Evolutionary conservation across 192 early-diverging fungal genomes (phyloP).

Genomic region (Phlyctochytrium arcticum): DNA sequence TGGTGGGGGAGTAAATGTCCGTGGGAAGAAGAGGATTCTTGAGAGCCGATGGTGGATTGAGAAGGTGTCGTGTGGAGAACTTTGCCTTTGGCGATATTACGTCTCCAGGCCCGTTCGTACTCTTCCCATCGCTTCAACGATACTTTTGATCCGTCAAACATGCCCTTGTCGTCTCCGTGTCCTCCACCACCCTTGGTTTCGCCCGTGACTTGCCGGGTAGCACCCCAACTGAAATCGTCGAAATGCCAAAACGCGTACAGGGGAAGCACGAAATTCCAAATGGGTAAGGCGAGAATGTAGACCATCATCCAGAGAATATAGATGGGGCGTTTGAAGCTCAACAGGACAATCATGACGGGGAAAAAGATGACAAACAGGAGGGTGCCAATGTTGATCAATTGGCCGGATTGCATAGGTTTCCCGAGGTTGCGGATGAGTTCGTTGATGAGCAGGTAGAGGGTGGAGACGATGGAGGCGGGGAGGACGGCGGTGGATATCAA

Average conservation of each 20-base stretch:
- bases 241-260: constrained; percentile 64
- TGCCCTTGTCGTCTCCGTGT: constrained; percentile 9
- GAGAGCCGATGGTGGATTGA: too few relatives aligned
- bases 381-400: constrained; percentile 48
- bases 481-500: constrained; percentile 83
- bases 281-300: constrained; percentile 68
- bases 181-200: not conserved
- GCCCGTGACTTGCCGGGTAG: constrained; percentile 4
- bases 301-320: constrained; percentile 88
- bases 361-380: constrained; percentile 71
- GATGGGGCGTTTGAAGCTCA: constrained; percentile 70
- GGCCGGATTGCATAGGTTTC: not conserved
- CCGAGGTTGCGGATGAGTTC: not conserved
- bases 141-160: constrained; percentile 24
- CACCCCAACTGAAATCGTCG: constrained; percentile 46
- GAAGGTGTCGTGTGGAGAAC: too few relatives aligned
- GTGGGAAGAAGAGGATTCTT: too few relatives aligned
- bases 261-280: constrained; percentile 90
- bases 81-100: not conserved
- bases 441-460: constrained; percentile 58
- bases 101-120: constrained; percentile 31
- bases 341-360: constrained; percentile 80
- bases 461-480: constrained; percentile 79
- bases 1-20: too few relatives aligned
- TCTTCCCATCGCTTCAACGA: constrained; percentile 32